Base-by-base conservation (phyloP, 169 alveolate genomes). In the Toxoplasma gondii region DNA sequence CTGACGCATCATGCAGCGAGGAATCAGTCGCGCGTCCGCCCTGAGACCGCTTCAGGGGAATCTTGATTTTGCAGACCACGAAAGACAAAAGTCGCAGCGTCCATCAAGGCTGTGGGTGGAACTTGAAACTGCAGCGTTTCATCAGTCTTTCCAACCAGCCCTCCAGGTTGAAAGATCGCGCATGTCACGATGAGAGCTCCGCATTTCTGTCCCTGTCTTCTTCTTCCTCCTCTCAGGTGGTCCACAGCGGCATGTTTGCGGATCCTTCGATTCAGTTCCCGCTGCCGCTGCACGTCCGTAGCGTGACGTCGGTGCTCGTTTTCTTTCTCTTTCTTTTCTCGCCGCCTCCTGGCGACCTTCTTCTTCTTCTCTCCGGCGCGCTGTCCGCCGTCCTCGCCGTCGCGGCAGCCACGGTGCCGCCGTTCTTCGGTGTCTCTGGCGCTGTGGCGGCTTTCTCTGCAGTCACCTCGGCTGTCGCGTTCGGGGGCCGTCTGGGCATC, bases 211-310 rank as follows among this genome's bases (percentile, higher is more conserved):
- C 22, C 24, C n/a, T 78, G 86, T 31, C 22, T 9, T 31, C 31
- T 38, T 7, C 12, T 31, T 31, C 27, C 67, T 82, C 22, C 10
- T 1, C 22, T 12, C 90, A 82, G 90, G 64, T 82, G 34, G 64
- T 43, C 31, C 64, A 82, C 90, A 82, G 90, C 90, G 67, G 90
- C 41, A 82, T 82, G 90, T 82, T 82, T 82, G 64, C 44, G 24
- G 64, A 82, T 36, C 69, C 90, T 2, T 43, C 69, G 53, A 41
- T 82, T 10, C 90, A 82, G 90, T 82, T 41, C 41, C 69, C 67
- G n/a, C 36, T 27, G 31, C 90, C 90, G 5, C 27, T 82, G 7
- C 90, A 82, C 64, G 67, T 82, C 67, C 54, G 90, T 39, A 43
- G 34, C 64, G 90, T 82, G 64, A 82, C 90, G 64, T 39, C 64